These are phyloP conservation scores for Artemisia argyi DNA, from an alignment of 129 eudicot genomes.

Conservation along the genomic window DNA sequence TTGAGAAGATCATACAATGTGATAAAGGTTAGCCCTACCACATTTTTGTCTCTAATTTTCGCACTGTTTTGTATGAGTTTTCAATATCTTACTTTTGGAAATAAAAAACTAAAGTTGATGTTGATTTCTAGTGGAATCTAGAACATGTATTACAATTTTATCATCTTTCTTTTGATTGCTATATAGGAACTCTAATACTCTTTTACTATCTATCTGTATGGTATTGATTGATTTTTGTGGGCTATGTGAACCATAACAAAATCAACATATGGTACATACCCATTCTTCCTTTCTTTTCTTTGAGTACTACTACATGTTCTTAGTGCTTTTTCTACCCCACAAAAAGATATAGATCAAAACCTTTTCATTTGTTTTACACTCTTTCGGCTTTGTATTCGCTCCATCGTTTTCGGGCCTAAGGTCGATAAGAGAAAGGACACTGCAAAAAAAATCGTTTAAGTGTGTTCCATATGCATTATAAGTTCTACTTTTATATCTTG, in stretches of 20 bases:
- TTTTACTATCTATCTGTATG: slow-evolving; percentile 32
- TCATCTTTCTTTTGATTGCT: slow-evolving; percentile 15
- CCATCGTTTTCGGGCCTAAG: slow-evolving; percentile 24
- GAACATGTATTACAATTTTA: slow-evolving; percentile 38
- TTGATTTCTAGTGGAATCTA: slow-evolving; percentile 47
- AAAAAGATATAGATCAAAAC: slow-evolving; percentile 26
- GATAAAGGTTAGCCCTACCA: slow-evolving; percentile 53
- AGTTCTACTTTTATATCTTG: slow-evolving; percentile 2
- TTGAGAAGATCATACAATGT: slow-evolving; percentile 41
- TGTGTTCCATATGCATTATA: slow-evolving; percentile 10
- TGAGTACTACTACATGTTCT: slow-evolving; percentile 32
- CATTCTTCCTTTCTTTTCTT: slow-evolving; percentile 22
- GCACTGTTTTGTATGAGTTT: too few relatives aligned
- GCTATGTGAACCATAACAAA: slow-evolving; percentile 34
- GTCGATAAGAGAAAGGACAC: slow-evolving; percentile 11
- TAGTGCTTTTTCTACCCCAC: slow-evolving; percentile 64
- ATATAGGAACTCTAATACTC: slow-evolving; percentile 23
- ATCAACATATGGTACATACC: slow-evolving; percentile 34
- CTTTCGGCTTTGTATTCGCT: slow-evolving; percentile 14
- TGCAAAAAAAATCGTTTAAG: neutral
- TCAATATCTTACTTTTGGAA: slow-evolving; percentile 8
- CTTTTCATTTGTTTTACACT: slow-evolving; percentile 25
- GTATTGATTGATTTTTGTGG: slow-evolving; percentile 34
- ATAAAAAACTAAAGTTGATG: slow-evolving; percentile 40
- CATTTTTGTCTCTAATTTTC: slow-evolving; percentile 27